Conservation (phyloP, 148 eudicot species). For the Salicornia ramosissima region DNA sequence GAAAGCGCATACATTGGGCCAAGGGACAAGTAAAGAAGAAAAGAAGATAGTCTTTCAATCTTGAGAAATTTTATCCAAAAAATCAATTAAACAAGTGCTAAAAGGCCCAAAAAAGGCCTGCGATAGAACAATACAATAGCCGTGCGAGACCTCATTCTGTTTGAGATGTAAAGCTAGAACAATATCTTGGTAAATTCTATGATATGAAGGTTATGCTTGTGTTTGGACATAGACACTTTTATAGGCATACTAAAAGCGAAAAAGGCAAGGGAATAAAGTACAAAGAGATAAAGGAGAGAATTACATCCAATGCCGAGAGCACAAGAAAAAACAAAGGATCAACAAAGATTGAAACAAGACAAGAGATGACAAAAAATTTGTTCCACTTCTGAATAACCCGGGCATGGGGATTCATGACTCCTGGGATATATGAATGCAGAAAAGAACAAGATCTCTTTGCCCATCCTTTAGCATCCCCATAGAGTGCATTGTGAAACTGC, state of each 20-base stretch:
- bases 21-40: no score
- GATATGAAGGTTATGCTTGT: background rate
- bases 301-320: conserved; percentile 48
- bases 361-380: conserved; percentile 63
- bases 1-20: no score
- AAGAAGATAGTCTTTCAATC: no score
- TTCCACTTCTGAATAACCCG: conserved; percentile 66
- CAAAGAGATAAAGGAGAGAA: background rate
- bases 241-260: background rate
- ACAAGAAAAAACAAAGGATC: conserved; percentile 83
- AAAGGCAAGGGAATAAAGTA: background rate
- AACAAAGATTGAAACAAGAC: conserved; percentile 62
- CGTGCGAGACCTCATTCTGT: background rate
- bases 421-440: conserved; percentile 41
- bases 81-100: background rate
- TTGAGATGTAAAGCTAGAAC: background rate
- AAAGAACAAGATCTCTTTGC: conserved; percentile 44
- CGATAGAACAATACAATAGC: background rate
- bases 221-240: background rate
- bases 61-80: no score
- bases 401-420: conserved; percentile 77
- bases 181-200: background rate
- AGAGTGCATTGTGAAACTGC: conserved; percentile 51
- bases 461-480: conserved; percentile 85
- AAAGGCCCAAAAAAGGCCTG: background rate